Conservation (phyloP, 257 asterid species). For the Gynochthodes officinalis region DNA sequence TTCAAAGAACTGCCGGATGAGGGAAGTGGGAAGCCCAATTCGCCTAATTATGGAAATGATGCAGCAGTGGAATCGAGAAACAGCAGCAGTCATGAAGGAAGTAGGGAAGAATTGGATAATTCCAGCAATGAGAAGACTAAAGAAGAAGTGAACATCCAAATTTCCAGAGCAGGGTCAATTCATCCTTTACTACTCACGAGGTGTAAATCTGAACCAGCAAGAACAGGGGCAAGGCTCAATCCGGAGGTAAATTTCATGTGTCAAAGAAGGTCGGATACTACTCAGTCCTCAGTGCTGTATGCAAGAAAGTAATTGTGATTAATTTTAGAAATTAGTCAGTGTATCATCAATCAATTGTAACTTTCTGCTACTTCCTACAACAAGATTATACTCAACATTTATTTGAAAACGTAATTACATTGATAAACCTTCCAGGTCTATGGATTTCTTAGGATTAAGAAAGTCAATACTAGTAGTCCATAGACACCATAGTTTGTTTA, state of each 20-base stretch:
- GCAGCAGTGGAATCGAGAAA: constrained; percentile 28
- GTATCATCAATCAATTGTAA: constrained; percentile 21
- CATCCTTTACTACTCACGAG: constrained; percentile 72
- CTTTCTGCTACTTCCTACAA: constrained; percentile 12
- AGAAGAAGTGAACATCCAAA: constrained; percentile 23
- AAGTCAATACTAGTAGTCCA: neutral
- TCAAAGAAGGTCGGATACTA: constrained; percentile 42
- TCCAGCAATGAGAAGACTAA: constrained; percentile 2
- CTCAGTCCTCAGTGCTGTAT: constrained; percentile 32
- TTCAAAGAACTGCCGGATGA: constrained; percentile 15
- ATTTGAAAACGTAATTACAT: neutral
- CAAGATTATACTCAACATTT: constrained; percentile 1
- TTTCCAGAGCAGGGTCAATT: constrained; percentile 24
- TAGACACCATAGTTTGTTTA: neutral
- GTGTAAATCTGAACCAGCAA: constrained; percentile 88
- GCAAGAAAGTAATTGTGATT: constrained; percentile 23
- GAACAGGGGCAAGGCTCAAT: constrained; percentile 60
- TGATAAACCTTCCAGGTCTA: neutral
- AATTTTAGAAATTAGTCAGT: constrained; percentile 5
- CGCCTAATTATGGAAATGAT: constrained; percentile 12
- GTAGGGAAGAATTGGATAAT: constrained; percentile 21
- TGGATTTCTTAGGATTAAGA: neutral
- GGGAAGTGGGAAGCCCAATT: constrained; percentile 17
- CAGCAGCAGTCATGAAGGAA: constrained; percentile 13
- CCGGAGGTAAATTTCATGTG: constrained; percentile 36